Conservation (phyloP, 768 basidiomycete species). For the Pleurotus giganteus region DNA sequence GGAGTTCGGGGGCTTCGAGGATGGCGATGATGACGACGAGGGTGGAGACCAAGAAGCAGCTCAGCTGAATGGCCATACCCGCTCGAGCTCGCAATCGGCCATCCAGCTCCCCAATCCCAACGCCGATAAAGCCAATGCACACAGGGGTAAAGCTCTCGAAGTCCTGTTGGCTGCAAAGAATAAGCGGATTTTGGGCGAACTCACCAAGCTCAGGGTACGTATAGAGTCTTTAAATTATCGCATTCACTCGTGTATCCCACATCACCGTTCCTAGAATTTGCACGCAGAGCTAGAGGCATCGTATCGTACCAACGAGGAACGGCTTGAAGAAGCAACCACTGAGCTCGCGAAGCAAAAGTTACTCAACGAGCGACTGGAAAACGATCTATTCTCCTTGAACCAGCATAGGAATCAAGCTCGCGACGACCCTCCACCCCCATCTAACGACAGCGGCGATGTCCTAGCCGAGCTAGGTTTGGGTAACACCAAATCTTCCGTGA, state of each 20-base stretch:
- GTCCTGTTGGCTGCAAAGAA: constrained; percentile 91
- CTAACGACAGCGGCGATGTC: constrained; percentile 45
- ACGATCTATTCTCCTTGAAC: constrained; percentile 83
- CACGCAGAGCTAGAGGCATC: constrained; percentile 79
- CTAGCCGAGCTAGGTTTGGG: constrained; percentile 76
- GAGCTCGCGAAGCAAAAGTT: constrained; percentile 77
- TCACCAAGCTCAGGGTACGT: constrained; percentile 85
- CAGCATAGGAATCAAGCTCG: constrained; percentile 40
- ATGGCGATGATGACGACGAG: constrained; percentile 62
- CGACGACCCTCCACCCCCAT: constrained; percentile 28
- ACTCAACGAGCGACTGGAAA: constrained; percentile 90
- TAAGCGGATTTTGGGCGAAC: constrained; percentile 85
- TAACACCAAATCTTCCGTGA: constrained; percentile 40
- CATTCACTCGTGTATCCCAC: neutral
- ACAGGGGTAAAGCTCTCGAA: constrained; percentile 83
- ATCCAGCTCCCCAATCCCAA: constrained; percentile 86
- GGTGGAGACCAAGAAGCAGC: constrained; percentile 15
- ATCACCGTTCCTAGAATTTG: constrained; percentile 54
- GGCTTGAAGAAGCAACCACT: constrained; percentile 52
- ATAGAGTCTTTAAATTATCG: neutral
- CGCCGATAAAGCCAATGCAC: constrained; percentile 74
- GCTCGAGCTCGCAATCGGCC: constrained; percentile 33
- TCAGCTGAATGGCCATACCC: constrained; percentile 30
- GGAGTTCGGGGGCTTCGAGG: constrained; percentile 90
- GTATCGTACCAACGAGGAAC: constrained; percentile 52